Conservation (phyloP, 2,329 filamentous ascomycete genomes). For the Gliomastix tumulicola region DNA sequence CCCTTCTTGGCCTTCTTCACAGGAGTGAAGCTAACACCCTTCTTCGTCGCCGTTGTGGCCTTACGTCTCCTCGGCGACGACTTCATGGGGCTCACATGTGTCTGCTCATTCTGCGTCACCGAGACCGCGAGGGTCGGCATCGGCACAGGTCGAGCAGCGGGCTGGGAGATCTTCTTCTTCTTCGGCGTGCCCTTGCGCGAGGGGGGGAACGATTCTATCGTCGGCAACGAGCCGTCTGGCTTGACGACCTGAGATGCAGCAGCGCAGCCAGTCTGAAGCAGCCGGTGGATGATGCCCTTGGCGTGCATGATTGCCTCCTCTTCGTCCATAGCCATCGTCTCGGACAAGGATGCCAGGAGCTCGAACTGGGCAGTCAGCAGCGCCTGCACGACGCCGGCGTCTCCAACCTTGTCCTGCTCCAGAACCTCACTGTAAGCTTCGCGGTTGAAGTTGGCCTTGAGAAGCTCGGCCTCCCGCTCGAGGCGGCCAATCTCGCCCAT, state of each 20-base stretch:
- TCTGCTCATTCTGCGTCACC: slow-evolving; percentile 19
- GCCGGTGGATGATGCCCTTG: slow-evolving; percentile 66
- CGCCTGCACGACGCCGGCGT: slow-evolving; percentile 72
- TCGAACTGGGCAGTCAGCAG: slow-evolving; percentile 89
- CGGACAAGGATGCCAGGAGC: slow-evolving; percentile 74
- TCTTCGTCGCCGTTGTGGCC: slow-evolving; percentile 48
- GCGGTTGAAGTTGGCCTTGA: slow-evolving; percentile 75
- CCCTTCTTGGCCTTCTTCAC: slow-evolving; percentile 67
- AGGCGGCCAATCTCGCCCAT: slow-evolving; percentile 60
- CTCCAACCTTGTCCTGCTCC: slow-evolving; percentile 77
- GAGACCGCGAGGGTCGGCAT: slow-evolving; percentile 35
- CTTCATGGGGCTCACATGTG: slow-evolving; percentile 51
- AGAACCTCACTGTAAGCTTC: slow-evolving; percentile 72
- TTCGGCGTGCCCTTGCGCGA: slow-evolving; percentile 71
- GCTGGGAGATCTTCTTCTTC: slow-evolving; percentile 49
- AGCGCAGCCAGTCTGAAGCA: slow-evolving; percentile 69
- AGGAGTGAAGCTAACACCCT: slow-evolving; percentile 75
- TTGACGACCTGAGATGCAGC: slow-evolving; percentile 82
- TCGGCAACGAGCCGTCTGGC: slow-evolving; percentile 64
- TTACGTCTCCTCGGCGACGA: slow-evolving; percentile 77
- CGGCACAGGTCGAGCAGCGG: slow-evolving; percentile 19
- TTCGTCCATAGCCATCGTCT: slow-evolving; percentile 76
- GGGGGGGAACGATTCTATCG: slow-evolving; percentile 63
- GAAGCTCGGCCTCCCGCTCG: slow-evolving; percentile 73
- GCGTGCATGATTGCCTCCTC: slow-evolving; percentile 76